phyloP scores from a whole-genome alignment of 2,329 filamentous ascomycete species.

The Canariomyces notabilis region DNA sequence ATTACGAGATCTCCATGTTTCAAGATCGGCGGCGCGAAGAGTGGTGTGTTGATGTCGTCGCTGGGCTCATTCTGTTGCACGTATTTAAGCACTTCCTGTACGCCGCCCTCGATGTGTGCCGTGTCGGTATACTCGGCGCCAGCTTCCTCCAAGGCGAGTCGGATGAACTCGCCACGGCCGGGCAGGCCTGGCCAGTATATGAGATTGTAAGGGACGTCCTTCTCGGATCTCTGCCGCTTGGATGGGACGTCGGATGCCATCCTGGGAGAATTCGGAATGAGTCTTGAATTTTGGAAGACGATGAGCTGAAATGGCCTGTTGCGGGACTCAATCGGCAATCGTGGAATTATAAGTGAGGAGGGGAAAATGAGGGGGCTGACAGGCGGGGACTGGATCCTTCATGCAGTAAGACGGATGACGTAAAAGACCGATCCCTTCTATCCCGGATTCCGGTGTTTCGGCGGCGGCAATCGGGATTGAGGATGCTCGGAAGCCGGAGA shows the following conservation, averaged over 20 bases:
- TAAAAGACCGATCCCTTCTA: no score
- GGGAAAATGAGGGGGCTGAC: no score
- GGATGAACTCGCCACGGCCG: constrained; percentile 69
- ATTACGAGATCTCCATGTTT: constrained; percentile 57
- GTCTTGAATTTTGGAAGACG: background rate
- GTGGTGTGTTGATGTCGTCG: constrained; percentile 56
- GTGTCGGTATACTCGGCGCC: constrained; percentile 60
- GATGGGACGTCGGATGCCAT: constrained; percentile 20
- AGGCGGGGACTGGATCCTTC: no score
- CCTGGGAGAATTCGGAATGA: background rate
- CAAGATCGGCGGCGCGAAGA: constrained; percentile 63
- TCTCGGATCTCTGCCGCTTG: constrained; percentile 38
- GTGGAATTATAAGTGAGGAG: no score
- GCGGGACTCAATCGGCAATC: background rate
- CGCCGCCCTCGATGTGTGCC: constrained; percentile 44
- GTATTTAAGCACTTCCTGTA: constrained; percentile 44
- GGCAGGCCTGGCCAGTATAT: constrained; percentile 69
- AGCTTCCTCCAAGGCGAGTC: constrained; percentile 66
- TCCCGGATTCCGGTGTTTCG: no score
- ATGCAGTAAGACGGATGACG: no score
- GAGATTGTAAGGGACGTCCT: constrained; percentile 53
- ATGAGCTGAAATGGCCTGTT: background rate
- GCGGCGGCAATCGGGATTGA: no score
- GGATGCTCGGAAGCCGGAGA: no score
- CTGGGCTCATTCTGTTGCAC: constrained; percentile 42